Base-by-base conservation (phyloP, 2,329 filamentous ascomycete genomes). In the Anthostomella pinea region DNA sequence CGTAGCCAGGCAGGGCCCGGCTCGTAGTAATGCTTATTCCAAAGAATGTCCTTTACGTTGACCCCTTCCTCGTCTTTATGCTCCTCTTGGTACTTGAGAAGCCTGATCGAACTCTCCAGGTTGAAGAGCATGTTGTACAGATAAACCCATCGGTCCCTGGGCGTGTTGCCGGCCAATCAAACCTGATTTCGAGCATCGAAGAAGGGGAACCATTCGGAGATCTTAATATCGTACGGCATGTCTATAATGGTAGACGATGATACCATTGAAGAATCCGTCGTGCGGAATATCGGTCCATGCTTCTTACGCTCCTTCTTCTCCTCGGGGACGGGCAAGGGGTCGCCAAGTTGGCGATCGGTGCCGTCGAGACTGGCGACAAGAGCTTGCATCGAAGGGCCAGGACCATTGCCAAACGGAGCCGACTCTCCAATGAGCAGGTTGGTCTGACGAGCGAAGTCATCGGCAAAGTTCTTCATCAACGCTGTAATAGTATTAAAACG, bases 231-330 rank as follows among this genome's bases (percentile, higher is more conserved):
- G 6, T 5, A 5, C 6, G 28, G 28, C 15, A 16, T 30, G 14
- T 30, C 28, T 9, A n/a, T n/a, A n/a, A n/a, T n/a, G n/a, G n/a
- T n/a, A n/a, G n/a, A n/a, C n/a, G n/a, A n/a, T n/a, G n/a, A n/a
- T n/a, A n/a, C n/a, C n/a, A n/a, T n/a, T n/a, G n/a, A n/a, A n/a
- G n/a, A n/a, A n/a, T n/a, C n/a, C n/a, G n/a, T n/a, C n/a, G n/a
- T n/a, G n/a, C n/a, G n/a, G n/a, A n/a, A n/a, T n/a, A n/a, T n/a
- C n/a, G n/a, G n/a, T n/a, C n/a, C n/a, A 44, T 82, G 79, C 73
- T 90, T 90, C 76, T 93, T 91, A 65, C 86, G 83, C 75, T 93
- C 89, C 75, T 89, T 89, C 76, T 88, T 85, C 62, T 81, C 79
- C 56, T 81, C 77, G 8, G 70, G 75, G 1, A 65, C 67, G 15